Base-by-base conservation (phyloP, 331 rosid genomes). In the Malus hybrid region DNA sequence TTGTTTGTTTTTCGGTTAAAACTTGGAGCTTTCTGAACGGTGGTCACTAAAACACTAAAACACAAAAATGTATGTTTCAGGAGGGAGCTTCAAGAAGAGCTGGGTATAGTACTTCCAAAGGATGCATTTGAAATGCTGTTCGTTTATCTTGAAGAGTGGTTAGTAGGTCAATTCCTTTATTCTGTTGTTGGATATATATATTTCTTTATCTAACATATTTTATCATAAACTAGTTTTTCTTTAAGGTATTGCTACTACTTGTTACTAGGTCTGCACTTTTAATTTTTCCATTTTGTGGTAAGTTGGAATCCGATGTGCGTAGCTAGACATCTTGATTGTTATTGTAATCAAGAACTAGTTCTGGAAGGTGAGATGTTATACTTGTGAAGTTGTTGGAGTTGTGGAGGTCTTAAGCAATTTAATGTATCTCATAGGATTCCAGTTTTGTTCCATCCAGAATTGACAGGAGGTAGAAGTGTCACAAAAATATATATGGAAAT, bases 21-120 rank as follows among this genome's bases (percentile, higher is more conserved):
- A 12, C 39, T 52, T 55, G 70, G 48, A 57, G 58, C 70, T 66
- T 57, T 19, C 62, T 33, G 70, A 65, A 66, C 4, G 1, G n/a
- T 63, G 70, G 74, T 68, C 75, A 52, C 46, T 10, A 10, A 39
- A 36, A 70, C 14, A 42, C 65, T 24, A 24, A 75, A 55, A 71
- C 36, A 44, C 30, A 55, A 34, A 72, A 18, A 70, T 65, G 66
- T 78, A n/a, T 77, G 55, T 86, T 79, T 79, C 89, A 94, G 99
- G 87, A 90, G 96, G 87, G 97, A 94, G 86, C 91, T 94, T 9
- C 84, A 90, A 75, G 97, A 92, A 83, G 97, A 94, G 91, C 90
- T 94, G 24, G 97, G 97, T 53, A 65, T 94, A 77, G 82, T 46
- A 79, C 97, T 94, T 78, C 97, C 97, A 48, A 72, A 74, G 82